Conservation (phyloP, 495 filamentous ascomycete genomes). For the Cercophora scortea region DNA sequence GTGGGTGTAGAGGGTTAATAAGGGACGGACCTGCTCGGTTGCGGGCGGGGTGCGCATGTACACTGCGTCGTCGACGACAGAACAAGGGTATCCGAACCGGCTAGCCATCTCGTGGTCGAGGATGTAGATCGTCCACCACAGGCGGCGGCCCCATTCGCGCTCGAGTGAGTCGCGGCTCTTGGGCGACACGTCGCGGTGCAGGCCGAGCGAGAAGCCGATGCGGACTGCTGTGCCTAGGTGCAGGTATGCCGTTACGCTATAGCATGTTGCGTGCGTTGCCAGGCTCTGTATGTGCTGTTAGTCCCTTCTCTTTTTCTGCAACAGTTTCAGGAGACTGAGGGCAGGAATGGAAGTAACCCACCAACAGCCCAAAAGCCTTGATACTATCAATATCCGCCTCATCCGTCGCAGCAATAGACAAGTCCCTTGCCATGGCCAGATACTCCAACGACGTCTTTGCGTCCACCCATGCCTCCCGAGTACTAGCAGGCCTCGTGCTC, state of each 20-base stretch:
- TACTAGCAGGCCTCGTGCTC: neutral
- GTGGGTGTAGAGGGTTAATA: neutral
- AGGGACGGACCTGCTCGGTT: neutral
- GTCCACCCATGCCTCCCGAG: neutral
- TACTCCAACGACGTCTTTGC: conserved; percentile 1
- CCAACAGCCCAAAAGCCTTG: conserved; percentile 3
- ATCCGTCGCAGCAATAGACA: neutral
- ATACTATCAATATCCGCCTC: conserved; percentile 4
- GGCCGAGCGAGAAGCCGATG: conserved; percentile 3
- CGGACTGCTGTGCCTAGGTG: neutral
- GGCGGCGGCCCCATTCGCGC: conserved; percentile 2
- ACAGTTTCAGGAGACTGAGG: too few relatives aligned
- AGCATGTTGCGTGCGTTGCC: conserved; percentile 1
- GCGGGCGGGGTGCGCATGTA: neutral
- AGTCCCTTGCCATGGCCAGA: neutral
- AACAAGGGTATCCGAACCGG: conserved; percentile 1
- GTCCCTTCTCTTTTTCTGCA: too few relatives aligned
- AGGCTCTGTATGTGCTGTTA: neutral
- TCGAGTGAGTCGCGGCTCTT: neutral
- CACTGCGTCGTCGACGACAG: neutral
- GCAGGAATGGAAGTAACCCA: neutral
- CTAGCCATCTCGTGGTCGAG: conserved; percentile 3
- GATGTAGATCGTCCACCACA: conserved; percentile 2
- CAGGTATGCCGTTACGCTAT: conserved; percentile 1
- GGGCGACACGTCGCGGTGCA: conserved; percentile 2